Base-by-base conservation (phyloP, 2,329 filamentous ascomycete genomes). In the Annulohypoxylon truncatum region DNA sequence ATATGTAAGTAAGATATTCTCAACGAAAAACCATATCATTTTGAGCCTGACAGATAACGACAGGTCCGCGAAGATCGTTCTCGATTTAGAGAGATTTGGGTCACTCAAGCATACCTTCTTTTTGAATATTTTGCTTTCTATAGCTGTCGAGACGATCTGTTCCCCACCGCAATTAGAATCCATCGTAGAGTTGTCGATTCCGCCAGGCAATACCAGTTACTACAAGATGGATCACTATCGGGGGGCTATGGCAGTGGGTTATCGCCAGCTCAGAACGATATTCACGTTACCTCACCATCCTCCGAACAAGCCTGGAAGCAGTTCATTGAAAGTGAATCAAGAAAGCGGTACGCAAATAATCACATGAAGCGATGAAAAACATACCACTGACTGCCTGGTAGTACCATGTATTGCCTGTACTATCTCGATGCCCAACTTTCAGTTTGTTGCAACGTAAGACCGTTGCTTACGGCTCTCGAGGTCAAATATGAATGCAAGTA, bases 301-400 rank as follows among this genome's bases (percentile, higher is more conserved):
- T 73, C 0, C 81, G 84, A 66, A 78, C 79, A 10, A 75, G 76
- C 1, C 72, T 84, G 3, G 82, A 82, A 6, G 77, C 81, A 5
- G 77, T 77, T 4, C 79, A 82, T n/a, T 76, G 84, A 2, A 82
- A 82, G 15, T 76, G 79, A 66, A 78, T 80, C 8, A 72, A 77
- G 0, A 76, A 82, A 55, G 44, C 42, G 56, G 62, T 62, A 56
- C n/a, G 10, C 46, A n/a, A 15, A n/a, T 18, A 18, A 4, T n/a
- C 13, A 7, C n/a, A 7, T 15, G n/a, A 18, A 18, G 4, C 6
- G n/a, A 18, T 4, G 6, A 20, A 2, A 18, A 40, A 18, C n/a
- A 10, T 5, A 18, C 15, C 4, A 18, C 35, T 40, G 12, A 20
- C 35, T 40, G 35, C 4, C 15, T 18, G 4, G 18, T 40, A 62